Evolutionary conservation across 2,329 filamentous ascomycete genomes (phyloP), one percentile per base, ranked within the genome.

Genomic region (Monilinia fructicola): DNA sequence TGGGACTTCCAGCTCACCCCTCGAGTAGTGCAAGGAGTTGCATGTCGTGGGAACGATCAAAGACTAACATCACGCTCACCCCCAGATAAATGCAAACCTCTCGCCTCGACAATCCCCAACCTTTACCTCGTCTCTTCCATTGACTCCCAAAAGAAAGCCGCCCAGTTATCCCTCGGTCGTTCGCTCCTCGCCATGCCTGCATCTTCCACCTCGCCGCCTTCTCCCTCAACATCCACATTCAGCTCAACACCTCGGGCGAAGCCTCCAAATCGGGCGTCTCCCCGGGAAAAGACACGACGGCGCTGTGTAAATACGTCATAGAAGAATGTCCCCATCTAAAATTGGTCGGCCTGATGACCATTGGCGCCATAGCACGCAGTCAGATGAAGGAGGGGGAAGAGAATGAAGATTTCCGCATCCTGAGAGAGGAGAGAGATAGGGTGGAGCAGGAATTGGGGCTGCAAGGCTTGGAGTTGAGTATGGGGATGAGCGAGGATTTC

Each of bases 211-310:
- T 67, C 77, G 61, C 28, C 70, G 6, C 66, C 76, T 64, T 44
- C 73, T 1, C 50, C 75, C 55, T 77, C 78, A 67, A 78, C 66
- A 83, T 99, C 40, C 93, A 95, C 80, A 89, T 99, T 23, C 95
- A 99, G 79, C 88, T 99, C 72, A 99, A 99, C 79, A 99, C 95
- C 0, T 96, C 91, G 0, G 92, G 92, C 65, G 95, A 98, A 77
- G 87, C 86, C 59, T 84, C 84, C 72, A 99, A 99, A 80, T 92
- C 90, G 4, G 95, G 95, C 26, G 89, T 92, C 55, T 81, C 86
- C 7, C 94, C 93, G 0, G 84, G 83, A 1, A 79, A 84, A 18
- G 81, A 90, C 65, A 82, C 86, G 58, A 77, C 86, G 1, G 81
- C 79, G 0, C 80, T 98, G 50, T 94, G 91, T 76, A 83, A 82